Evolutionary conservation across 139 green algal species (phyloP).

Genomic region (Closterium sp.): DNA sequence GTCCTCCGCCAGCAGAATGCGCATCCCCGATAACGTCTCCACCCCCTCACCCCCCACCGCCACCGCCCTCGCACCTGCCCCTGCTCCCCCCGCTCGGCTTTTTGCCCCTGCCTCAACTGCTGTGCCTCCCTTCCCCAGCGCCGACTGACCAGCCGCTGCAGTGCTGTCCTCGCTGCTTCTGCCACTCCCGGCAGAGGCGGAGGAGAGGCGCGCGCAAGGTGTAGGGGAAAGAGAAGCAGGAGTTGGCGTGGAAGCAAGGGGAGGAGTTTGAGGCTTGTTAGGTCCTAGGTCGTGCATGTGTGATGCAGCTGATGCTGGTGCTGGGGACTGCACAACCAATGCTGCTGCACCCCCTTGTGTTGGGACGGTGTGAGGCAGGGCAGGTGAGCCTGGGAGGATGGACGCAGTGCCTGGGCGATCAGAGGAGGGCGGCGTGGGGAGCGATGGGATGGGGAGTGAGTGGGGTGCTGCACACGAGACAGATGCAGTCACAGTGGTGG

Average conservation of each 20-base stretch:
- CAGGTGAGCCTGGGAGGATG: neutral
- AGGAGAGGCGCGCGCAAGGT: neutral
- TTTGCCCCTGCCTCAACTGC: neutral
- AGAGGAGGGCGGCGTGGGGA: neutral
- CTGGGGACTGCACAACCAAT: neutral
- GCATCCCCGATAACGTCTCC: neutral
- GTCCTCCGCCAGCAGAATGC: conserved; percentile 41
- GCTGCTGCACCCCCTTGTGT: neutral
- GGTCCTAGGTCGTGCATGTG: neutral
- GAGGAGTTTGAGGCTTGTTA: neutral
- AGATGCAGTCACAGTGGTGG: neutral
- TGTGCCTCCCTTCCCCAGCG: neutral
- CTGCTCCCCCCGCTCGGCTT: neutral
- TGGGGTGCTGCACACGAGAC: neutral
- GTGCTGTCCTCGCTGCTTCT: neutral
- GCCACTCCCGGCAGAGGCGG: neutral
- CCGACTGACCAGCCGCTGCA: neutral
- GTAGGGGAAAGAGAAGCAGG: neutral
- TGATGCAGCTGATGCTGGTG: neutral
- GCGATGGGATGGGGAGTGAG: neutral
- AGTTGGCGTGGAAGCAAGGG: neutral
- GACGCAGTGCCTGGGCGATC: neutral
- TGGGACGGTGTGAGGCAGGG: neutral
- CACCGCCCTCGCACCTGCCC: too few relatives aligned
- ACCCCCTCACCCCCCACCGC: neutral